Base-by-base conservation (phyloP, 2,329 filamentous ascomycete genomes). In the Ilyonectria mors-panacis region DNA sequence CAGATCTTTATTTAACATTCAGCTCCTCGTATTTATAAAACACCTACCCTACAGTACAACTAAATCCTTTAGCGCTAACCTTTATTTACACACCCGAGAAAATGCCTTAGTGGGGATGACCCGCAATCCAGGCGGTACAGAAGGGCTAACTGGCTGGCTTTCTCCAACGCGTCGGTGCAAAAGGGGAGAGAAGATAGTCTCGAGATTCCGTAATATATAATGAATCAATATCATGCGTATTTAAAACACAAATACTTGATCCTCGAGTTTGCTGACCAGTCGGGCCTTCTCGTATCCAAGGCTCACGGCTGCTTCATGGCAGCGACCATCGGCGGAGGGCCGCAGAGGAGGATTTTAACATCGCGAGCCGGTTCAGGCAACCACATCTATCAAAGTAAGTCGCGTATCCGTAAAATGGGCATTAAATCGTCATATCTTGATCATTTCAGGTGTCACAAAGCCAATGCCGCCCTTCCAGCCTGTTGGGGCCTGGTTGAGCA, bases 211-310 rank as follows among this genome's bases (percentile, higher is more conserved):
- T 4, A 26, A 26, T 26, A 26, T 26, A 5, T 2, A 5, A 26
- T 1, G 2, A 5, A 26, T 26, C 23, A 26, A 33, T 33, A 33
- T 33, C 10, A 7, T 33, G 23, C 23, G 23, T 26, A 6, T 33
- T 39, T 79, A 83, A 84, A 98, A 98, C 78, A 93, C 94, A 85
- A 98, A 98, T 73, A 98, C 93, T 83, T 98, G 95, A 81, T 98
- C 95, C 78, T 95, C 93, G 60, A 98, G 89, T 89, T 98, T 98
- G 90, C 94, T 97, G 75, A 97, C 94, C 39, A 95, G 93, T 67
- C 91, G 89, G 42, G 95, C 93, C 88, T 98, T 98, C 77, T 93
- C 88, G 86, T 92, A 98, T 63, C 95, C 95, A 9, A 98, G 87
- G 68, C 88, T 87, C 83, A 95, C 93, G 55, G 94, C 92, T 5